Base-by-base conservation (phyloP, 179 eudicot genomes). In the Actinidia chinensis region DNA sequence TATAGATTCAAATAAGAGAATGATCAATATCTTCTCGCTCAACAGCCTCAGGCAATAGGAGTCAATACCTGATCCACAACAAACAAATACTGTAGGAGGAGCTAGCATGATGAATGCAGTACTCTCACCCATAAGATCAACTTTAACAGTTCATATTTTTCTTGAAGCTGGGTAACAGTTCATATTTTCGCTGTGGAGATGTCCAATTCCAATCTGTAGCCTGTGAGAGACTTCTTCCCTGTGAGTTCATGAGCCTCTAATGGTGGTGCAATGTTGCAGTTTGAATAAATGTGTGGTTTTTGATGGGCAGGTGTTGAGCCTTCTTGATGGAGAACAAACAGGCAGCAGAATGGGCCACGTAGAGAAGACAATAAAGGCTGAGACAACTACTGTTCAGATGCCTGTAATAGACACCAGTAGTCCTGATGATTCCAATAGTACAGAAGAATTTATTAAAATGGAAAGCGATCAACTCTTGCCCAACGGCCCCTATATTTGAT, bases 371-470 rank as follows among this genome's bases (percentile, higher is more conserved):
- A 67, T 78, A 73, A 85, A 83, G 79, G 76, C 84, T 46, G 89
- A 80, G 80, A 80, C 81, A 82, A 23, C 84, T 72, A 23, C 78
- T 59, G 47, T 85, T 82, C 91, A 90, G 79, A 87, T 94, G 91
- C 98, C 98, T 3, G 87, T 94, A 84, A 89, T 94, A 71, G 98
- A 94, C 84, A 88, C 98, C 15, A 84, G 90, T 83, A 89, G 85
- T 77, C 79, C 87, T 63, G 81, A 88, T 80, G 91, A 88, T 85
- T 79, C 87, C 60, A 82, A 83, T 79, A 89, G 85, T 75, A 71
- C 77, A 12, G 88, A 89, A 63, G 89, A 84, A 74, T 76, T 73
- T 50, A 44, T 68, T 18, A 76, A 80, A 76, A 77, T 50, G 55
- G 90, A 84, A 76, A 76, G 20, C 55, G 88, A 83, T 65, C 87